A percentile compares a stretch with the other conserved stretches of the same genome.
Evolutionary conservation across 1,284 basidiomycete species (phyloP).

Genomic region (Sporisorium graminicola): DNA sequence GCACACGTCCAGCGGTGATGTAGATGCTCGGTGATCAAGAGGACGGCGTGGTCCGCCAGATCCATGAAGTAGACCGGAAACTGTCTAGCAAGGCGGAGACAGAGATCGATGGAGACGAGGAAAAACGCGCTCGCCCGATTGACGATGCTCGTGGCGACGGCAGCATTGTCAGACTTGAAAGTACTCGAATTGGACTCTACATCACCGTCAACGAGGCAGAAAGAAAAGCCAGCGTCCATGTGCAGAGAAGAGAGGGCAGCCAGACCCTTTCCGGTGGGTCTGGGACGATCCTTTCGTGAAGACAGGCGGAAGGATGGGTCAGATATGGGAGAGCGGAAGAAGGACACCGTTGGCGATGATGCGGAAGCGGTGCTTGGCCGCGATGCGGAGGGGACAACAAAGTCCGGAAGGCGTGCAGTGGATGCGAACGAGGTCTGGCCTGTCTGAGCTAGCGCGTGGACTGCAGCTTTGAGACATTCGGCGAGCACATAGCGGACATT

Average conservation of each 20-base stretch:
- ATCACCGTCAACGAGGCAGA: constrained; percentile 1
- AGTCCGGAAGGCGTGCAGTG: constrained; percentile 31
- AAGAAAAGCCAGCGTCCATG: constrained; percentile 16
- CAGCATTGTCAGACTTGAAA: background rate
- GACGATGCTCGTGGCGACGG: background rate
- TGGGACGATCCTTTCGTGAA: constrained; percentile 38
- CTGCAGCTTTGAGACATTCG: constrained; percentile 34
- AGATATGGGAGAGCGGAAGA: constrained; percentile 17
- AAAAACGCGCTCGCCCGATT: constrained; percentile 32
- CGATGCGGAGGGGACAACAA: constrained; percentile 22
- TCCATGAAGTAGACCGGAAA: constrained; percentile 28
- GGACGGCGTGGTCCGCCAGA: constrained; percentile 31
- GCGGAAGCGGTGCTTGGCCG: background rate
- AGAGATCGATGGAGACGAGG: constrained; percentile 26
- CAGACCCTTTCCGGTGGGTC: constrained; percentile 29
- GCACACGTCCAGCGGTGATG: constrained; percentile 39
- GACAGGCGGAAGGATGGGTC: constrained; percentile 31
- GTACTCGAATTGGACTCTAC: background rate
- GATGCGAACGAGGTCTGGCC: constrained; percentile 38
- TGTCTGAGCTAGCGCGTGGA: constrained; percentile 44
- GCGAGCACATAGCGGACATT: constrained; percentile 48
- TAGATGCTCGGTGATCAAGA: constrained; percentile 30
- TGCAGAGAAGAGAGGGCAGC: constrained; percentile 22
- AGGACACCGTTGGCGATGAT: constrained; percentile 12
- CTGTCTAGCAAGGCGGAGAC: constrained; percentile 24